Percentiles rank a stretch among this genome's conserved stretches.
Conservation (phyloP, 2,329 filamentous ascomycete species). For the Colletotrichum sp. region DNA sequence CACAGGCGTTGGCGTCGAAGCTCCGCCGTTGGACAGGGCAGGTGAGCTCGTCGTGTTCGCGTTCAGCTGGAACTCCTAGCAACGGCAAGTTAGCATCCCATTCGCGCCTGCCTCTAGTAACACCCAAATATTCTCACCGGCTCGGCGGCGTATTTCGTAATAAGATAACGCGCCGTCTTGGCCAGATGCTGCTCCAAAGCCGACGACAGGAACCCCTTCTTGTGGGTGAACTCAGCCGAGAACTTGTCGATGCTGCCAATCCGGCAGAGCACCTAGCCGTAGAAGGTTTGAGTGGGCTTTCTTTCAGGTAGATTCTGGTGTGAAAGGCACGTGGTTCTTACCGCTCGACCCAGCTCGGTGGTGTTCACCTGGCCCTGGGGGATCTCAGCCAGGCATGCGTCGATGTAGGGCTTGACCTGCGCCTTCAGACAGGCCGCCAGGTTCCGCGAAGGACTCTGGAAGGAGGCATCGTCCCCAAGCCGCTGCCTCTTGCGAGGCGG, state of each 20-base stretch:
- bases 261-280: not conserved
- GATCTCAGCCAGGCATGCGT: constrained; percentile 28
- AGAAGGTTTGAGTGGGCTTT: not conserved
- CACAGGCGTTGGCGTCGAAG: not conserved
- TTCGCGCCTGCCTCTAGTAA: not conserved
- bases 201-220: not conserved
- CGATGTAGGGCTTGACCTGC: constrained; percentile 38
- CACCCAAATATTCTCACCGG: not conserved
- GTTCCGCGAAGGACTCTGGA: constrained; percentile 3
- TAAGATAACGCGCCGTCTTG: not conserved
- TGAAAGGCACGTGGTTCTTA: constrained; percentile 25
- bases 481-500: constrained; percentile 36
- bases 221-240: not conserved
- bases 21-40: not conserved
- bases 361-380: constrained; percentile 26
- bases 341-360: constrained; percentile 33
- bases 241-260: not conserved
- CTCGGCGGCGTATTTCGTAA: not conserved
- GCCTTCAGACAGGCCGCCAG: constrained; percentile 30
- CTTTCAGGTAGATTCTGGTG: constrained; percentile 21
- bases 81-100: not conserved
- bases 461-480: constrained; percentile 23
- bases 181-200: not conserved
- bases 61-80: not conserved
- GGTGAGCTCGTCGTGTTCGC: not conserved